These are phyloP conservation scores for Diaporthe eres DNA, from an alignment of 2,329 filamentous ascomycete species.

Conservation along the genomic window DNA sequence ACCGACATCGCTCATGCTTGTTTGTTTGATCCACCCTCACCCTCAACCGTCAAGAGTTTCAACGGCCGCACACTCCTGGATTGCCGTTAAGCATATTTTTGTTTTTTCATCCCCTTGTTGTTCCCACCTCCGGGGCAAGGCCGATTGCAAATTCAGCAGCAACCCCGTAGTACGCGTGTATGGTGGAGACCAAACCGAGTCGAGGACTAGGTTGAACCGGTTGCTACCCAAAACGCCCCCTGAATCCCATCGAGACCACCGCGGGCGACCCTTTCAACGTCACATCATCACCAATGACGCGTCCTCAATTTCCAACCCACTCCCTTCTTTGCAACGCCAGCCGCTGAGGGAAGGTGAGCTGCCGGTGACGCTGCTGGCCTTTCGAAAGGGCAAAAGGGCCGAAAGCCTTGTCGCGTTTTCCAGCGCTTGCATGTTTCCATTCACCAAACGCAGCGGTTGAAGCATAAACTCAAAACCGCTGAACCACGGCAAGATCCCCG, in stretches of 20 bases:
- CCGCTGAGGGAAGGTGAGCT: constrained; percentile 14
- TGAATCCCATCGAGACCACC: constrained; percentile 3
- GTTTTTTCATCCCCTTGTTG: no score
- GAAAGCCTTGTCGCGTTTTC: neutral
- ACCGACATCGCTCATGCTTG: constrained; percentile 26
- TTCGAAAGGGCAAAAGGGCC: neutral
- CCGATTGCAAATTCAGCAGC: constrained; percentile 3
- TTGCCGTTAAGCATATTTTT: constrained; percentile 21
- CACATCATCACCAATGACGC: constrained; percentile 33
- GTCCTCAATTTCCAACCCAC: constrained; percentile 37
- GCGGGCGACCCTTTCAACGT: constrained; percentile 10
- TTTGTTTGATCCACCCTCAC: constrained; percentile 8
- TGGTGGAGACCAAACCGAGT: neutral
- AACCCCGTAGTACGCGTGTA: constrained; percentile 29
- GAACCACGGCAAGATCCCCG: neutral
- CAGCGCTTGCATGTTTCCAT: constrained; percentile 11
- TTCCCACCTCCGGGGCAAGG: constrained; percentile 7
- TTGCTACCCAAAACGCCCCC: constrained; percentile 12
- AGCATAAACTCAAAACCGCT: constrained; percentile 4
- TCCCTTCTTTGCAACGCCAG: constrained; percentile 2
- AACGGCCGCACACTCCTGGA: neutral
- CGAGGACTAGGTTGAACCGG: constrained; percentile 6
- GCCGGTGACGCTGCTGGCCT: neutral
- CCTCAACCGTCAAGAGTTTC: constrained; percentile 18
- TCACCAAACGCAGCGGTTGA: neutral